phyloP scores from a whole-genome alignment of 2,329 filamentous ascomycete genomes.

The Hirsutella minnesotensis region DNA sequence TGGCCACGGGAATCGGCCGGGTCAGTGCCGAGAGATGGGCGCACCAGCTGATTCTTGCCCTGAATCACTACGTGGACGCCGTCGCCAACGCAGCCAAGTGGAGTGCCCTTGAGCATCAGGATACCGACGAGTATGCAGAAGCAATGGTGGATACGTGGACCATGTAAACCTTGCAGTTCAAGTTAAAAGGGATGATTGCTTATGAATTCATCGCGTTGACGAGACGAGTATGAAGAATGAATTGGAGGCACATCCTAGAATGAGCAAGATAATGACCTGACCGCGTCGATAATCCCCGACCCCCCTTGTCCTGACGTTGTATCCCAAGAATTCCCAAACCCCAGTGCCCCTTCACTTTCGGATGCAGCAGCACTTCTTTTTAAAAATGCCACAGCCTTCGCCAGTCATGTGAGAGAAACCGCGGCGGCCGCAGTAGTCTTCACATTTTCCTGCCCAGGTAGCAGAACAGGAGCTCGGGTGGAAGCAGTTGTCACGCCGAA shows the following conservation, averaged over 20 bases:
- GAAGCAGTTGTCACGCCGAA: conserved; percentile 1
- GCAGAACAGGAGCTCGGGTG: conserved; percentile 1
- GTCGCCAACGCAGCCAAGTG: conserved; percentile 28
- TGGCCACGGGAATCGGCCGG: conserved; percentile 35
- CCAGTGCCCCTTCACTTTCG: not conserved
- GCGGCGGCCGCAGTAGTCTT: conserved; percentile 1
- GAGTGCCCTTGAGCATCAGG: conserved; percentile 17
- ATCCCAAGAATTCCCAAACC: too few species aligned
- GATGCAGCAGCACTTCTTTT: conserved; percentile 1
- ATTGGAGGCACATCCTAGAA: too few species aligned
- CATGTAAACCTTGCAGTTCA: too few species aligned
- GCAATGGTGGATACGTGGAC: not conserved
- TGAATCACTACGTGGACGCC: conserved; percentile 39
- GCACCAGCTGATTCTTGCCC: conserved; percentile 33
- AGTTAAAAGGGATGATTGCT: too few species aligned
- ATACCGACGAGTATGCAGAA: not conserved
- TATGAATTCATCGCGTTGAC: too few species aligned
- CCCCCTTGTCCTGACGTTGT: too few species aligned
- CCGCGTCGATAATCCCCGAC: too few species aligned
- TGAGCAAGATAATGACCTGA: too few species aligned
- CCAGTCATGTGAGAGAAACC: conserved; percentile 1
- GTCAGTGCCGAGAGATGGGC: conserved; percentile 37
- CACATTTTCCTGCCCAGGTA: not conserved
- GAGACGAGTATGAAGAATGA: too few species aligned
- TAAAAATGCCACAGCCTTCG: not conserved